phyloP scores from a whole-genome alignment of 2,329 filamentous ascomycete genomes.

The Mollisia scopiformis region DNA sequence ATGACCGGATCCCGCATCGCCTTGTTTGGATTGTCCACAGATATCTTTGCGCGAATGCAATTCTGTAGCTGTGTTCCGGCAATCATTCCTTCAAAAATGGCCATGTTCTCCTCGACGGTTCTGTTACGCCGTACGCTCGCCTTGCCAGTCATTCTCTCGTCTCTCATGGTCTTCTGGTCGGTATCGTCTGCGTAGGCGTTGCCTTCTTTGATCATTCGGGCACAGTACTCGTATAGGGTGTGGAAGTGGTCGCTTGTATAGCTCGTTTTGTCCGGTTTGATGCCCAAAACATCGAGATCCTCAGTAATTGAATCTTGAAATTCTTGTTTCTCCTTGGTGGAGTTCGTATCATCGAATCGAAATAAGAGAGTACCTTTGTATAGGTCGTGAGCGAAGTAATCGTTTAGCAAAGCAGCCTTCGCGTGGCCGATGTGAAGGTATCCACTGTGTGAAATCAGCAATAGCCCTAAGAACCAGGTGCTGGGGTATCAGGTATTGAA shows the following conservation, averaged over 20 bases:
- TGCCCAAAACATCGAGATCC: slow-evolving; percentile 88
- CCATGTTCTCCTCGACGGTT: slow-evolving; percentile 79
- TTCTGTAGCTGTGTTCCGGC: slow-evolving; percentile 73
- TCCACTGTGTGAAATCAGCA: slow-evolving; percentile 46
- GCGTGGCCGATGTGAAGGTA: slow-evolving; percentile 96
- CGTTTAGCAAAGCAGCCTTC: slow-evolving; percentile 90
- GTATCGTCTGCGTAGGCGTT: slow-evolving; percentile 96
- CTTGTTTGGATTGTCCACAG: slow-evolving; percentile 89
- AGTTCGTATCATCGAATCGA: slow-evolving; percentile 97
- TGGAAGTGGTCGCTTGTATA: slow-evolving; percentile 98
- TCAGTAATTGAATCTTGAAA: slow-evolving; percentile 93
- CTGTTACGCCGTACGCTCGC: slow-evolving; percentile 81
- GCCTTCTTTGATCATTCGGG: slow-evolving; percentile 83
- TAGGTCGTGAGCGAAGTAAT: slow-evolving; percentile 94
- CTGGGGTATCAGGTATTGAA: too few species aligned
- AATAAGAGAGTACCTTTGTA: slow-evolving; percentile 90
- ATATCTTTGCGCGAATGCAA: slow-evolving; percentile 95
- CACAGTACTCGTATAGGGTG: slow-evolving; percentile 82
- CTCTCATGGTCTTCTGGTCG: slow-evolving; percentile 83
- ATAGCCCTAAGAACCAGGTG: neutral
- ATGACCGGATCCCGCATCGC: slow-evolving; percentile 96
- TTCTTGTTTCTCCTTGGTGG: slow-evolving; percentile 95
- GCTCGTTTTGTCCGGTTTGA: slow-evolving; percentile 85
- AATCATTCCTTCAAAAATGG: slow-evolving; percentile 93
- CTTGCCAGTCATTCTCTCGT: slow-evolving; percentile 82